phyloP scores from a whole-genome alignment of 2,329 filamentous ascomycete species.

The Botrytis galanthina region DNA sequence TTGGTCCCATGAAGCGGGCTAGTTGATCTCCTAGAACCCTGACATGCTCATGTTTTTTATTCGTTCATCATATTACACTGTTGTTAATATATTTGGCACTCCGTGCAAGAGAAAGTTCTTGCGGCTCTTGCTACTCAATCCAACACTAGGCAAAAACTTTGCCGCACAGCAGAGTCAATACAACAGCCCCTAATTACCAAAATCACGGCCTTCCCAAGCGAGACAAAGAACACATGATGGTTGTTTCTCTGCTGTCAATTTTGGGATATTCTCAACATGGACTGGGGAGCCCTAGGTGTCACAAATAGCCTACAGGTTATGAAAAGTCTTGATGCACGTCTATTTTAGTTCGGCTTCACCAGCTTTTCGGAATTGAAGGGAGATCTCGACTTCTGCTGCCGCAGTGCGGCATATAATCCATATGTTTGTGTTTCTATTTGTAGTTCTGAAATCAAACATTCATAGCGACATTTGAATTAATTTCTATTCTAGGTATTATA shows the following conservation, averaged over 20 bases:
- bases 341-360: not conserved
- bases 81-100: not conserved
- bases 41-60: not conserved
- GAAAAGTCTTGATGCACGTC: not conserved
- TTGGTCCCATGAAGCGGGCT: not conserved
- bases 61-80: no score
- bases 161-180: not conserved
- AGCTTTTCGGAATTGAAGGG: not conserved
- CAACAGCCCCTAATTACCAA: not conserved
- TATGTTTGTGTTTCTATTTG: not conserved
- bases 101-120: not conserved
- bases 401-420: not conserved
- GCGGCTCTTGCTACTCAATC: not conserved
- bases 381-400: not conserved
- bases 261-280: not conserved
- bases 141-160: not conserved
- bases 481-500: not conserved
- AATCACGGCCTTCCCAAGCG: not conserved
- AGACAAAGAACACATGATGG: not conserved
- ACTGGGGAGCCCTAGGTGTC: not conserved
- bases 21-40: not conserved
- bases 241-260: not conserved
- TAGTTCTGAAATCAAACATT: not conserved
- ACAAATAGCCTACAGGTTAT: not conserved
- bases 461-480: no score